Base-by-base conservation (phyloP, 202 grass and related monocot genomes). In the Eragrostis tef region DNA sequence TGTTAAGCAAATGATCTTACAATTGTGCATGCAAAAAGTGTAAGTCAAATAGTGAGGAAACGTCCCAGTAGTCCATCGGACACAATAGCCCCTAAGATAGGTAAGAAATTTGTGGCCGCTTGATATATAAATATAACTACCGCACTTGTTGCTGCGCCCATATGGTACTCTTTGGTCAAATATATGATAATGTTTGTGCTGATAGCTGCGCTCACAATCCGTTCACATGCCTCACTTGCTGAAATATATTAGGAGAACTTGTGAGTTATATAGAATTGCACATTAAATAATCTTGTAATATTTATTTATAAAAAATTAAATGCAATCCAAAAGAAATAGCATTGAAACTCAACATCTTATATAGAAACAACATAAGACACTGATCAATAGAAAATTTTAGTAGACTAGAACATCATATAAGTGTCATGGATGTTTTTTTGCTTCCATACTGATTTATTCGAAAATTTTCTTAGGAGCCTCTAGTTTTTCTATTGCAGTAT, bases 81-180 rank as follows among this genome's bases (percentile, higher is more conserved):
- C 7, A 82, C 11, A 61, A 82, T 42, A 51, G 69, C 80, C 0
- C 68, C 69, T 59, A 73, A 36, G 29, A 82, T 52, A 27, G 69
- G 80, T 13, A 73, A 61, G 54, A 82, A 82, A 64, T 64, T 82
- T 15, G 69, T 62, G 16, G 70, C 46, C 19, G 80, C 70, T 64
- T 73, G 56, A 12, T 70, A 64, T 13, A 29, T 16, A 64, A 74
- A 83, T 34, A 83, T 7, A 53, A 73, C 20, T 17, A 63, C 21
- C 42, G 70, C 70, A 83, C 70, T 74, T 44, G 43, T 50, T 26
- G 80, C 45, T n/a, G 45, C 1, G 0, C 27, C 54, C 68, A 82
- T 48, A 31, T 82, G 80, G 60, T 82, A 82, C 17, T 74, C 53
- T 42, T 62, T 74, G 44, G 69, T 74, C 25, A 82, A 56, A 29